Percentiles rank a stretch among this genome's conserved stretches.
Evolutionary conservation across 306 rosid species (phyloP).

Genomic region (Gleditsia sinensis): DNA sequence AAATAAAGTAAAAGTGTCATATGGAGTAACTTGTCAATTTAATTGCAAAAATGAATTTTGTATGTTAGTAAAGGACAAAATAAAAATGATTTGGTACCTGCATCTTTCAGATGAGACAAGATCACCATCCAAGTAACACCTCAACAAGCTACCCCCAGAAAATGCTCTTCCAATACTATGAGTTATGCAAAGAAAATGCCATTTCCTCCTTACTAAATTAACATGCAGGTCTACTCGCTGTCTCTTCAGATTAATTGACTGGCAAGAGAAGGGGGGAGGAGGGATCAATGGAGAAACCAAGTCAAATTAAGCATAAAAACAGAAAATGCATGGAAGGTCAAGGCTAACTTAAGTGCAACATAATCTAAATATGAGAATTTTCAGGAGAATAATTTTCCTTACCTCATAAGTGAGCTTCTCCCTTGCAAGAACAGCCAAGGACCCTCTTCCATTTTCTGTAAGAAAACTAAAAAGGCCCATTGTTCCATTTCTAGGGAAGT

Average conservation of each 20-base stretch:
- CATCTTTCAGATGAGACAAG: conserved; percentile 96
- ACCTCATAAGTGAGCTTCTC: conserved; percentile 90
- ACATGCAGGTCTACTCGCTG: conserved; percentile 70
- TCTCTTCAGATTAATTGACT: conserved; percentile 85
- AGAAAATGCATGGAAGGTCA: not conserved
- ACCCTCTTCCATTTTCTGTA: conserved; percentile 89
- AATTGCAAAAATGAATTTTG: conserved; percentile 4
- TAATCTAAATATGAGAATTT: conserved; percentile 13
- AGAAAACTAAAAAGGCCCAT: conserved; percentile 96
- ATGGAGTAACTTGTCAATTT: not conserved
- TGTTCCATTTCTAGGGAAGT: conserved; percentile 81
- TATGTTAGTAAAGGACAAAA: conserved; percentile 4
- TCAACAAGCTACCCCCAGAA: conserved; percentile 93
- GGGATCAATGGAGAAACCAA: conserved; percentile 29
- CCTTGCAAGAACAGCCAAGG: conserved; percentile 77
- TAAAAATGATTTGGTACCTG: conserved; percentile 59
- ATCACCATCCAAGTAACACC: conserved; percentile 85
- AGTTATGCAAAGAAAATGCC: conserved; percentile 94
- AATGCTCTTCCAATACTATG: conserved; percentile 98
- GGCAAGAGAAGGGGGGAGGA: conserved; percentile 19
- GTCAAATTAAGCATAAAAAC: conserved; percentile 27
- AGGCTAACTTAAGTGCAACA: conserved; percentile 29
- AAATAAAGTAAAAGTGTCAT: conserved; percentile 30
- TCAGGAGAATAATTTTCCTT: conserved; percentile 27
- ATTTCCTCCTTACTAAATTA: conserved; percentile 70